phyloP scores from a whole-genome alignment of 2,329 filamentous ascomycete genomes.

The Herpotrichia juniperi region DNA sequence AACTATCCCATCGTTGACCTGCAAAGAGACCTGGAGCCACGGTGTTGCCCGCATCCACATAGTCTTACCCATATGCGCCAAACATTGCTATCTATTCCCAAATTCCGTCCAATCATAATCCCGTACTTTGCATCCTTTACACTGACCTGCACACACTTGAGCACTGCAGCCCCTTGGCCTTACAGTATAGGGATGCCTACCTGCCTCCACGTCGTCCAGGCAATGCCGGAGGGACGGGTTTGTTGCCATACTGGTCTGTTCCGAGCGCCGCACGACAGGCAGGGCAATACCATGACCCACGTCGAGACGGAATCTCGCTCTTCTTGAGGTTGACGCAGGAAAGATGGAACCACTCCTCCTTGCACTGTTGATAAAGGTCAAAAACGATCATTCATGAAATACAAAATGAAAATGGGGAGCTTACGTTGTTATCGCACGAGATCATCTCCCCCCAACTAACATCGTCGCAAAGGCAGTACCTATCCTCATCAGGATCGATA shows the following conservation, averaged over 20 bases:
- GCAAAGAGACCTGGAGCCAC: background rate
- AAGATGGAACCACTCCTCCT: constrained; percentile 85
- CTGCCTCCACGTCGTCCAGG: constrained; percentile 39
- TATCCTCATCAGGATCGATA: constrained; percentile 76
- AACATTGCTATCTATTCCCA: background rate
- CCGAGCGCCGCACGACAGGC: constrained; percentile 60
- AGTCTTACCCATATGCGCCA: constrained; percentile 1
- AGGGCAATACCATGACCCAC: constrained; percentile 85
- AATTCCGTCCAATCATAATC: background rate
- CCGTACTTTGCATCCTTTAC: background rate
- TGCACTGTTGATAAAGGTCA: constrained; percentile 62
- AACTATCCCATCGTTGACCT: background rate
- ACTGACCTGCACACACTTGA: constrained; percentile 22
- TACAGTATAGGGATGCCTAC: constrained; percentile 33
- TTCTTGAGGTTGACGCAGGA: constrained; percentile 72
- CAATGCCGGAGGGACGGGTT: constrained; percentile 35
- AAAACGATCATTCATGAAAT: background rate
- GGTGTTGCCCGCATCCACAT: background rate
- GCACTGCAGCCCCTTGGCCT: constrained; percentile 43
- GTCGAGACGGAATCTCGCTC: constrained; percentile 68
- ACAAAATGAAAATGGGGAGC: constrained; percentile 24
- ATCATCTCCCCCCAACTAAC: constrained; percentile 87
- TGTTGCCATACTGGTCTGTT: constrained; percentile 43
- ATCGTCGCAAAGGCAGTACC: constrained; percentile 79
- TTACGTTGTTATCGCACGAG: constrained; percentile 76